phyloP scores from a whole-genome alignment of 441 rosid species.

The Pelargonium fulgidum region DNA sequence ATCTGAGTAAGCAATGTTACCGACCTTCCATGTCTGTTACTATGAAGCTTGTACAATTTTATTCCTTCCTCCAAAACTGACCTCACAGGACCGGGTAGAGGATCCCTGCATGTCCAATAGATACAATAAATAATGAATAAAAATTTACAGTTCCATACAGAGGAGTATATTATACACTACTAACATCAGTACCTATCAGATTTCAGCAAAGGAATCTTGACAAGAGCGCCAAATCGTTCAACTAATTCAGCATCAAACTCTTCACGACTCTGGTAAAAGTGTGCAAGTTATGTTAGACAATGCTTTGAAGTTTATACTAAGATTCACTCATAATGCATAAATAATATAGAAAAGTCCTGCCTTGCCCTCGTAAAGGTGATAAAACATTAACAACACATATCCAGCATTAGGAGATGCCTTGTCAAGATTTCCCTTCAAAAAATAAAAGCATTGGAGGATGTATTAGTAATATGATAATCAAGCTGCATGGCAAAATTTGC shows the following conservation, averaged over 20 bases:
- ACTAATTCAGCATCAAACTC: slow-evolving; percentile 82
- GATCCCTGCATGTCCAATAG: slow-evolving; percentile 46
- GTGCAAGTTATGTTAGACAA: slow-evolving; percentile 9
- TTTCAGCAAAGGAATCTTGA: slow-evolving; percentile 86
- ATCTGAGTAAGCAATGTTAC: slow-evolving; percentile 11
- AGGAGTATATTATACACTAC: slow-evolving; percentile 3
- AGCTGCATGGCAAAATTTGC: slow-evolving; percentile 5
- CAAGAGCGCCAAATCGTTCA: slow-evolving; percentile 82
- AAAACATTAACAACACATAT: slow-evolving; percentile 89
- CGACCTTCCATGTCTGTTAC: slow-evolving; percentile 72
- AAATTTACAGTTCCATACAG: background rate
- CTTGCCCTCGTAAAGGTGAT: slow-evolving; percentile 95
- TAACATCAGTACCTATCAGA: slow-evolving; percentile 52
- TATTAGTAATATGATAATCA: slow-evolving; percentile 16
- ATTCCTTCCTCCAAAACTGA: slow-evolving; percentile 77
- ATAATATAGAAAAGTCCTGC: slow-evolving; percentile 29
- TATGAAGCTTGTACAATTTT: slow-evolving; percentile 63
- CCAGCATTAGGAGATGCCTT: slow-evolving; percentile 81
- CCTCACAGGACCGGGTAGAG: slow-evolving; percentile 65
- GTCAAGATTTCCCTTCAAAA: slow-evolving; percentile 84
- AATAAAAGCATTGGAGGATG: slow-evolving; percentile 20
- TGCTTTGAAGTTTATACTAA: background rate
- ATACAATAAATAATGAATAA: background rate
- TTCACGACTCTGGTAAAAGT: slow-evolving; percentile 52
- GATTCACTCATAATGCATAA: background rate